Evolutionary conservation across 768 basidiomycete species (phyloP), one percentile per base, ranked within the genome.

Genomic region (Tephrocybe sp.): DNA sequence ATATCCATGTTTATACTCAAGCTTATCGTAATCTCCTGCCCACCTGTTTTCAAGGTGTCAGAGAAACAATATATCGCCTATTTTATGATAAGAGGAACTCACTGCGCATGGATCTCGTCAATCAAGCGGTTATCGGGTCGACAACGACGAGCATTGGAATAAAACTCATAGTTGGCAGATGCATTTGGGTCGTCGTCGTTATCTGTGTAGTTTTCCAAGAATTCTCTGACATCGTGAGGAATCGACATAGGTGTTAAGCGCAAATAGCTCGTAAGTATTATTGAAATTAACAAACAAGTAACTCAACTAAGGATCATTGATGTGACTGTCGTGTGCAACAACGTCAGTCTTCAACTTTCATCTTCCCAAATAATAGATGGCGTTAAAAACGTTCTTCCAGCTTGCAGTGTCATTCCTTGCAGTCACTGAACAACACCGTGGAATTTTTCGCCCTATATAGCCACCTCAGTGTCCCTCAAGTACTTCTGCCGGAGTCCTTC

Each of bases 1-100:
- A 63, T 78, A 89, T 1, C 81, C 83, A 60, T 90, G 89, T 51
- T 82, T 82, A 55, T 70, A 64, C 63, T 91, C 89, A 26, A 91
- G 71, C 53, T 71, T 78, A 26, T 66, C 60, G 56, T 84, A 85
- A 59, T 89, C 74, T 5, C 80, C 81, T 48, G 73, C 59, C 85
- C 86, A 90, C 58, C 87, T 89, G 47, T 31, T 17, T 26, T 48
- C 34, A n/a, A 38, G n/a, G 14, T 4, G 14, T 57, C 30, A 53
- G 33, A 31, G 10, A 19, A 3, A 26, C 11, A 26, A 17, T 55
- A 43, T 20, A 36, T 22, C 40, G 23, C 2, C 10, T 13, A 40
- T 31, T 22, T 23, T 20, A 22, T n/a, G 41, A 39, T 36, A 31
- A 51, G 14, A 12, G 48, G 43, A 54, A 73, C 20, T 53, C 59